Conservation (phyloP, 495 filamentous ascomycete species). For the Tetracladium setigerum region DNA sequence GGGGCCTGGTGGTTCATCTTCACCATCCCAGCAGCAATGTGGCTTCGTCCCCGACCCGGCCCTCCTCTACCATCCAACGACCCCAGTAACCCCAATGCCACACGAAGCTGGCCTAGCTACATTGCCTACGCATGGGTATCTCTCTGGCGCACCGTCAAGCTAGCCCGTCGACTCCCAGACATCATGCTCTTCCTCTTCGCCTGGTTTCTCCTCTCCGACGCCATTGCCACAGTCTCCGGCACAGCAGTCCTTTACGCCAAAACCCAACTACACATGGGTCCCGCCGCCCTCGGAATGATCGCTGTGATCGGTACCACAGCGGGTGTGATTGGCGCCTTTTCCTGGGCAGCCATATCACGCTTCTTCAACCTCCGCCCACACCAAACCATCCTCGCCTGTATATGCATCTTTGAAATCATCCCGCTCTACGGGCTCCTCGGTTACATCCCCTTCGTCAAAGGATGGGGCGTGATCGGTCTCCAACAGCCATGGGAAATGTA, state of each 20-base stretch:
- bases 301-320: conserved; percentile 80
- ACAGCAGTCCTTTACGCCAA: conserved; percentile 95
- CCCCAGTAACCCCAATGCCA: conserved; percentile 15
- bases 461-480: conserved; percentile 70
- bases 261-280: conserved; percentile 82
- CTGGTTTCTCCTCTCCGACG: conserved; percentile 93
- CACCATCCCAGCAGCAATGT: conserved; percentile 80
- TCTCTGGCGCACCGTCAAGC: conserved; percentile 68
- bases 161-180: conserved; percentile 75
- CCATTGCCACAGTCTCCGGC: conserved; percentile 89
- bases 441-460: conserved; percentile 73
- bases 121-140: conserved; percentile 78
- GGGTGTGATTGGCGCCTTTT: conserved; percentile 82
- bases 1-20: conserved; percentile 95
- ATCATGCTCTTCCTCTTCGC: conserved; percentile 80
- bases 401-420: conserved; percentile 83
- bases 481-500: conserved; percentile 98
- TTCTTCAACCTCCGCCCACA: conserved; percentile 57
- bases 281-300: conserved; percentile 84
- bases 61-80: conserved; percentile 54
- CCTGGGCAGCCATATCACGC: conserved; percentile 72
- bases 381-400: conserved; percentile 87
- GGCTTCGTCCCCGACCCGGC: conserved; percentile 85
- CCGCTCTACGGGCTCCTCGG: conserved; percentile 87
- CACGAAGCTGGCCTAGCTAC: conserved; percentile 41